A percentile compares a stretch with the other conserved stretches of the same genome.
phyloP scores from a whole-genome alignment of 352 stramenopile species.

The Pythium plurisporium region DNA sequence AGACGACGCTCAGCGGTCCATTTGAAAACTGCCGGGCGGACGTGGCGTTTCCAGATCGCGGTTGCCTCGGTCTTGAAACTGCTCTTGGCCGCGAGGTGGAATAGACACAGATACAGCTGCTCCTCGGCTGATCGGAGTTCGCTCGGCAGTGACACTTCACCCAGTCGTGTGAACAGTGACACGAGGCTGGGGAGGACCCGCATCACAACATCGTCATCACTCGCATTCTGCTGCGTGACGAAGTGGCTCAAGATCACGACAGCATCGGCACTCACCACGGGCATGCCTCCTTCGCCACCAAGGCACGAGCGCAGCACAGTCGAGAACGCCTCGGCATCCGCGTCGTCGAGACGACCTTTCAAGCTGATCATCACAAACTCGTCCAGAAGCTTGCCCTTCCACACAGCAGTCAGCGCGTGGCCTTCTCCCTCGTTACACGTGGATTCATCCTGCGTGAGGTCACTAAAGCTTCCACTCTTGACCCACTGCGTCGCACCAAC shows the following conservation, averaged over 20 bases:
- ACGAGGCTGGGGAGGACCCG: conserved; percentile 58
- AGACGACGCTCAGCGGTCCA: conserved; percentile 36
- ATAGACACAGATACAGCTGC: conserved; percentile 51
- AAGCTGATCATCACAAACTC: conserved; percentile 80
- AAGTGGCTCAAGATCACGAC: conserved; percentile 75
- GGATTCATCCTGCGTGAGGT: neutral
- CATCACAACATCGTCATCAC: conserved; percentile 41
- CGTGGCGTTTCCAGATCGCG: conserved; percentile 43
- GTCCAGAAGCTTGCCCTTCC: conserved; percentile 70
- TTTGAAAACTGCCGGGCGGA: conserved; percentile 27
- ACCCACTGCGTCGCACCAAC: conserved; percentile 44
- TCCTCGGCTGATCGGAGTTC: conserved; percentile 54
- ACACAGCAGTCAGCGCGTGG: conserved; percentile 44
- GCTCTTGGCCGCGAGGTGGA: conserved; percentile 52
- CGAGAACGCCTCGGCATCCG: conserved; percentile 45
- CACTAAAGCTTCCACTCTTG: conserved; percentile 44
- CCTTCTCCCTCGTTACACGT: neutral
- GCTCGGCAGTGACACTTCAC: conserved; percentile 23
- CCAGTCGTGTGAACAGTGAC: conserved; percentile 49
- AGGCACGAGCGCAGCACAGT: conserved; percentile 50
- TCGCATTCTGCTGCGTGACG: conserved; percentile 40
- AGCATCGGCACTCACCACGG: conserved; percentile 60
- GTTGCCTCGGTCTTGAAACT: conserved; percentile 45
- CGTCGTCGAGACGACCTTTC: conserved; percentile 64
- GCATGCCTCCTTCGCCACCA: conserved; percentile 33